phyloP scores from a whole-genome alignment of 1,139 yeast genomes.

The Starmera stellimalicola region DNA sequence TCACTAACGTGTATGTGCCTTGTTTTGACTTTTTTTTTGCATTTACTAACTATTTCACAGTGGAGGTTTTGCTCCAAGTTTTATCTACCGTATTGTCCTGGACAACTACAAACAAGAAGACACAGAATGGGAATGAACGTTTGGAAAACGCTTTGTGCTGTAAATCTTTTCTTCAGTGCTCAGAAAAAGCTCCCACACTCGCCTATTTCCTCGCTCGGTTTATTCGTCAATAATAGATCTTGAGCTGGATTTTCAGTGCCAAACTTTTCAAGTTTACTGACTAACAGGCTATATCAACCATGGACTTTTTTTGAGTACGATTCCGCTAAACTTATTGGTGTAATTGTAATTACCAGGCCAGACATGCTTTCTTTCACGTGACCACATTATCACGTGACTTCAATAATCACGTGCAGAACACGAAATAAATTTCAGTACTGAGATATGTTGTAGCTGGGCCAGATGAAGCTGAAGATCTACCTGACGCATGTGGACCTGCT shows the following conservation, averaged over 20 bases:
- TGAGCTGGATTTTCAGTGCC: constrained; percentile 34
- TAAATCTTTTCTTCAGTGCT: not conserved
- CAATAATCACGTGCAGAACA: not conserved
- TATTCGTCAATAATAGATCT: constrained; percentile 19
- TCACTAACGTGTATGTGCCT: constrained; percentile 59
- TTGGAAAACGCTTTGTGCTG: no score
- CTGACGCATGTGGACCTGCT: constrained; percentile 16
- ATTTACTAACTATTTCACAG: constrained; percentile 20
- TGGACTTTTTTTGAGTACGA: constrained; percentile 69
- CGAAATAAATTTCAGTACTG: not conserved
- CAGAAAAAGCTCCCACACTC: not conserved
- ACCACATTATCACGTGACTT: not conserved
- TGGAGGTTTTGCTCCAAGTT: constrained; percentile 96
- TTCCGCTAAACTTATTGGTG: constrained; percentile 50
- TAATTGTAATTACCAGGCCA: constrained; percentile 64
- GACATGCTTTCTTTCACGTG: constrained; percentile 26
- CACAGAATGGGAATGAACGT: constrained; percentile 40
- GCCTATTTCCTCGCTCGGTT: constrained; percentile 33
- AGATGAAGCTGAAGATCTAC: constrained; percentile 17
- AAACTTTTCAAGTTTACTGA: constrained; percentile 1
- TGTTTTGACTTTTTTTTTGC: not conserved
- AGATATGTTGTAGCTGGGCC: no score
- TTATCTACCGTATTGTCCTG: constrained; percentile 87
- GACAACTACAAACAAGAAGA: constrained; percentile 90
- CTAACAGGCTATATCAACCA: constrained; percentile 50